Conservation (phyloP, 2,329 filamentous ascomycete genomes). For the Penicillium frequentans region DNA sequence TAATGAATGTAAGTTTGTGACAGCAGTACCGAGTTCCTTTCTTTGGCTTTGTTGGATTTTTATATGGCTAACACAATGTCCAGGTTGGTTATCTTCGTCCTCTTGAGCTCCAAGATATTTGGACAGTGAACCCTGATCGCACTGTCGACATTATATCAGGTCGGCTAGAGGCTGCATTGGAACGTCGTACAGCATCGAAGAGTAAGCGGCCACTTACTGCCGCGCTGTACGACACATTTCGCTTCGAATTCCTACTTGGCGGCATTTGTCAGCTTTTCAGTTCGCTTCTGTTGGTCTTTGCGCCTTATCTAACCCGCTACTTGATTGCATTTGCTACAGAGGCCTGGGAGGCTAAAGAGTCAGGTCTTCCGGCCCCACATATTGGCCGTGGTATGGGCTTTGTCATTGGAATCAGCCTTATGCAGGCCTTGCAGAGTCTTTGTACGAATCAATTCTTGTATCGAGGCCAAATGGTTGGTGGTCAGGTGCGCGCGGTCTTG, state of each 20-base stretch:
- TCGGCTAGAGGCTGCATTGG: conserved; percentile 67
- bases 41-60: not conserved
- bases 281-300: conserved; percentile 73
- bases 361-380: conserved; percentile 57
- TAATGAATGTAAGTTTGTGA: conserved; percentile 68
- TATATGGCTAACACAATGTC: conserved; percentile 1
- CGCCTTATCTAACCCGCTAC: conserved; percentile 81
- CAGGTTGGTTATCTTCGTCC: conserved; percentile 81
- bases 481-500: conserved; percentile 75
- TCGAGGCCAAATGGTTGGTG: conserved; percentile 86
- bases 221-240: conserved; percentile 85
- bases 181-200: conserved; percentile 65
- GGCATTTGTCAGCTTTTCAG: conserved; percentile 73
- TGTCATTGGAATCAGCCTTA: conserved; percentile 77
- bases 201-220: conserved; percentile 72
- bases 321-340: conserved; percentile 82
- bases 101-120: conserved; percentile 82
- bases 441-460: conserved; percentile 91
- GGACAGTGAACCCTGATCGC: conserved; percentile 80
- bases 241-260: conserved; percentile 79
- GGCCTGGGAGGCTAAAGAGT: conserved; percentile 67
- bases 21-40: not conserved
- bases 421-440: conserved; percentile 82
- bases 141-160: conserved; percentile 68
- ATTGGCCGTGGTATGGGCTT: conserved; percentile 78